Base-by-base conservation (phyloP, 768 basidiomycete species). In the Lepiota venenata region DNA sequence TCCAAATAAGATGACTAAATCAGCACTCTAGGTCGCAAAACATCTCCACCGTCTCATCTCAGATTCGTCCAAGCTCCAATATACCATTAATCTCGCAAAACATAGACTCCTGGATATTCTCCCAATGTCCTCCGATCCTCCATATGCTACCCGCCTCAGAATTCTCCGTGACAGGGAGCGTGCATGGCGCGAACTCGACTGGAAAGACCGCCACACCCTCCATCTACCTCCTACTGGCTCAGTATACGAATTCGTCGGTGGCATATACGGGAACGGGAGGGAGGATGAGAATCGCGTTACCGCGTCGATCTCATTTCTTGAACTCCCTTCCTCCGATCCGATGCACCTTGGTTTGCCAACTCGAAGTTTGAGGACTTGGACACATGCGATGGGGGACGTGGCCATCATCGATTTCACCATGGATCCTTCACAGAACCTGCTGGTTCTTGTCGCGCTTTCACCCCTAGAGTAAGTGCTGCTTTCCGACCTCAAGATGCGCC, bases 381-480 rank as follows among this genome's bases (percentile, higher is more conserved):
- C 72, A 1, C 76, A 80, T 56, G 45, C 63, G 21, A 75, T 78
- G 66, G 65, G 63, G 11, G 72, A 74, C 36, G 48, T 76, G 18
- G 71, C 66, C 41, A 73, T 80, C 53, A 71, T 80, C 21, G 81
- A 84, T 57, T 81, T 83, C 47, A 80, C 81, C 0, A 81, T 83
- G 74, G 80, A 80, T 65, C 79, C 78, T 10, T 68, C 73, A 4
- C 79, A 81, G 64, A 79, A 83, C 63, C 62, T 84, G 3, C 67
- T 82, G 14, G 76, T 80, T 11, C 72, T 83, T 11, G 74, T 82
- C 14, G 69, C 74, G 2, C 65, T 76, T 10, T 70, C 77, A 0
- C 67, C 74, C 36, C 60, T 66, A 20, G 67, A 71, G 80, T 80
- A 61, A 56, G 78, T 64, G 11, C 22, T 42, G 15, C 20, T 51